Percentiles rank a stretch among this genome's conserved stretches.
Evolutionary conservation across 192 early-diverging fungal genomes (phyloP).

Genomic region (Coemansia sp.): DNA sequence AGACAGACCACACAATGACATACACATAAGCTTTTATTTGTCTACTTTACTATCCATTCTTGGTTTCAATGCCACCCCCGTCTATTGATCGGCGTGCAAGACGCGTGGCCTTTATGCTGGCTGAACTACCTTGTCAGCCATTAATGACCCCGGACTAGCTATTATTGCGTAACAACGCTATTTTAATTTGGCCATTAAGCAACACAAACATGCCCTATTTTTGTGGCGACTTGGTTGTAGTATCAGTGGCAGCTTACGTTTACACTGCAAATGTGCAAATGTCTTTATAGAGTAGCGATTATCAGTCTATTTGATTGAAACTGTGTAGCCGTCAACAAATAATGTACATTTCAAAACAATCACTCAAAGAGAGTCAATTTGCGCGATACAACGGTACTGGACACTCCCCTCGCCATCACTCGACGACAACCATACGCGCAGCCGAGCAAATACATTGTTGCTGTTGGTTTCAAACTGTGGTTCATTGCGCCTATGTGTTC

Average conservation of each 20-base stretch:
- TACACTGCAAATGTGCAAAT: no score
- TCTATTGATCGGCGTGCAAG: neutral
- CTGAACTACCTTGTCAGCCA: neutral
- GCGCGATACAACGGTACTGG: neutral
- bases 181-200: neutral
- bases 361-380: neutral
- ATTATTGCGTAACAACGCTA: neutral
- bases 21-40: neutral
- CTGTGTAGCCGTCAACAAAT: no score
- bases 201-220: neutral
- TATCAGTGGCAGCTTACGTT: neutral
- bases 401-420: neutral
- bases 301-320: no score
- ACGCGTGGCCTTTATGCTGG: neutral
- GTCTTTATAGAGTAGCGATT: no score
- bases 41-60: neutral
- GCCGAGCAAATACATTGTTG: neutral
- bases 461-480: neutral
- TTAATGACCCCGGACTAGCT: slow-evolving; percentile 1
- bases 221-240: neutral
- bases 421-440: neutral
- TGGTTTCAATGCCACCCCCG: neutral
- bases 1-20: neutral
- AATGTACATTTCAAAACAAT: neutral
- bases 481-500: neutral